A percentile compares a stretch with the other conserved stretches of the same genome.
Evolutionary conservation across 768 basidiomycete genomes (phyloP).

Genomic region (Kwoniella sp.): DNA sequence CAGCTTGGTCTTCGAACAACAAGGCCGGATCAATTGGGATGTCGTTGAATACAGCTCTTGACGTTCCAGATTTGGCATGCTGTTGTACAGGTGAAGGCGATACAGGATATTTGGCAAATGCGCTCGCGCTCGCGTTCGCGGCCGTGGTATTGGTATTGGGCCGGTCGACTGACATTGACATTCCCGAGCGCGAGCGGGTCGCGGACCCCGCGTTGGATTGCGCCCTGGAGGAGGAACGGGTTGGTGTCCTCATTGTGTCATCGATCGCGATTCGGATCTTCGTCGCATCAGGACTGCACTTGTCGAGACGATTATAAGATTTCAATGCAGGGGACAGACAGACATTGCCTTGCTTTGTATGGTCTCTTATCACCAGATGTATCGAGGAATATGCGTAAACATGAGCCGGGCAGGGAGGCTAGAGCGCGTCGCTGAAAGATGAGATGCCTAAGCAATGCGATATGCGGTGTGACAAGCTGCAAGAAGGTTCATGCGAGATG

Average conservation of each 20-base stretch:
- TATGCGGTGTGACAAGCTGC: no score
- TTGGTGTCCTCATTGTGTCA: slow-evolving; percentile 25
- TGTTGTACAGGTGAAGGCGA: neutral
- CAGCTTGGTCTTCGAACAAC: slow-evolving; percentile 9
- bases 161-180: neutral
- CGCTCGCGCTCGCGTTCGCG: no score
- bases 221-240: slow-evolving; percentile 15
- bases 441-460: no score
- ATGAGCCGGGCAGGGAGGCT: neutral
- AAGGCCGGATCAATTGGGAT: slow-evolving; percentile 37
- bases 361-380: no score
- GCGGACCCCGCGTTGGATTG: neutral
- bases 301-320: no score
- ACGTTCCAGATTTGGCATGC: neutral
- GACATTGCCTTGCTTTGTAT: no score
- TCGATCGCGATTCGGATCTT: no score
- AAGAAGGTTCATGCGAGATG: no score
- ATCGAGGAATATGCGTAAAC: slow-evolving; percentile 1
- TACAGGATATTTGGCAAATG: neutral
- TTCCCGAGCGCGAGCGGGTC: slow-evolving; percentile 2
- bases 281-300: no score
- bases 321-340: no score
- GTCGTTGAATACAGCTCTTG: slow-evolving; percentile 1
- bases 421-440: neutral
- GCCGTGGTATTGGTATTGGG: no score